Conservation (phyloP, 257 asterid genomes). For the Ilex aquifolium region DNA sequence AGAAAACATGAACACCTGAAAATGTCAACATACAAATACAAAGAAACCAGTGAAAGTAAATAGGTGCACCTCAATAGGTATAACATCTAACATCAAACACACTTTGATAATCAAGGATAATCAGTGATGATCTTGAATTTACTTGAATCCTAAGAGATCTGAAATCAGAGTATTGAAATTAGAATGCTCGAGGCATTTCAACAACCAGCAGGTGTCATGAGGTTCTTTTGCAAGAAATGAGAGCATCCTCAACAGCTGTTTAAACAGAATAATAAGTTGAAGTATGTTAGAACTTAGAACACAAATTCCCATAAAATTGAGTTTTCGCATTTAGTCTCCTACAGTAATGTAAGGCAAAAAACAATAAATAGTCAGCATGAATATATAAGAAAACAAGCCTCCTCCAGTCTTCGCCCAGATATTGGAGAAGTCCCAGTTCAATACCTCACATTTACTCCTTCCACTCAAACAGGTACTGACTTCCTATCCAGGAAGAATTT, state of each 20-base stretch:
- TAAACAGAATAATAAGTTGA: slow-evolving; percentile 16
- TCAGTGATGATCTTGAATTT: not conserved
- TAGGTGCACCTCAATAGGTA: too few species aligned
- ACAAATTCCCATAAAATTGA: slow-evolving; percentile 7
- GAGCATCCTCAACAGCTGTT: slow-evolving; percentile 12
- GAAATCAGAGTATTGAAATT: slow-evolving; percentile 4
- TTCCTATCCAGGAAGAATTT: too few species aligned
- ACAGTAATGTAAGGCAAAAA: not conserved
- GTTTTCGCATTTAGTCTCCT: not conserved
- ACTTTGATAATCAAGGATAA: not conserved
- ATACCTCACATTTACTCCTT: not conserved
- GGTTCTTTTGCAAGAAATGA: slow-evolving; percentile 6
- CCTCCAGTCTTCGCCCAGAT: not conserved
- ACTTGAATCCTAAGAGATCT: slow-evolving; percentile 3
- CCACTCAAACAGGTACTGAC: too few species aligned
- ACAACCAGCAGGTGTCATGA: slow-evolving; percentile 14
- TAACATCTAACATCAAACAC: not conserved
- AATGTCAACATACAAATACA: too few species aligned
- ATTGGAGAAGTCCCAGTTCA: not conserved
- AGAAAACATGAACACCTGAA: too few species aligned
- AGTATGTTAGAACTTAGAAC: slow-evolving; percentile 18
- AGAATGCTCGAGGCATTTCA: slow-evolving; percentile 8
- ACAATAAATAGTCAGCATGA: not conserved
- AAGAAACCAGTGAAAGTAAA: too few species aligned
- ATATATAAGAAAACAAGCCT: not conserved